Evolutionary conservation across 345 rosid species (phyloP).

Genomic region (Mercurialis annua): DNA sequence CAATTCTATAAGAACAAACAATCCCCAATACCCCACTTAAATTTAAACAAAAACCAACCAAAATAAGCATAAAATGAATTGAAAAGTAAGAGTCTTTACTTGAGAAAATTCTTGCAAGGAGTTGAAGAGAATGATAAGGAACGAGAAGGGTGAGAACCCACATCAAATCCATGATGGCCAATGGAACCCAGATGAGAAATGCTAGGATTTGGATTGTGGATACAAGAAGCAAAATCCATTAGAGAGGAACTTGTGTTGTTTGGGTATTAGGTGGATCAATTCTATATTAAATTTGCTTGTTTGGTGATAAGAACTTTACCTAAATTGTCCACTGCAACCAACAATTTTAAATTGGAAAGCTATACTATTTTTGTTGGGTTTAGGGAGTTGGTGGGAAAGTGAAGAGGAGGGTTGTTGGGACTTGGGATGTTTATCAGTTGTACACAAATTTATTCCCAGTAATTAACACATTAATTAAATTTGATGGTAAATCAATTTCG

Average conservation of each 20-base stretch:
- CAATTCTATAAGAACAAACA: not conserved
- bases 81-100: constrained; percentile 26
- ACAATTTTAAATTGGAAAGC: no score
- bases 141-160: constrained; percentile 10
- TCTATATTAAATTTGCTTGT: not conserved
- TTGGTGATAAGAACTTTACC: not conserved
- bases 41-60: not conserved
- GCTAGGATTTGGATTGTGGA: constrained; percentile 10
- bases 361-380: no score
- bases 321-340: no score
- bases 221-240: constrained; percentile 28
- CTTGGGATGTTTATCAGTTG: not conserved
- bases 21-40: no score
- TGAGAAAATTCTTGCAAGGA: constrained; percentile 23
- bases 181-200: constrained; percentile 12
- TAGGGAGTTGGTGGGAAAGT: constrained; percentile 4
- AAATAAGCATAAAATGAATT: not conserved
- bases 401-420: not conserved
- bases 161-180: constrained; percentile 8
- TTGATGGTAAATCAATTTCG: no score
- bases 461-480: no score
- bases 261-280: not conserved
- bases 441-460: no score
- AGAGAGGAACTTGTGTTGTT: no score
- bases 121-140: constrained; percentile 37